These are phyloP conservation scores for Coniferiporia weirii DNA, from an alignment of 1,284 basidiomycete species.

Conservation along the genomic window DNA sequence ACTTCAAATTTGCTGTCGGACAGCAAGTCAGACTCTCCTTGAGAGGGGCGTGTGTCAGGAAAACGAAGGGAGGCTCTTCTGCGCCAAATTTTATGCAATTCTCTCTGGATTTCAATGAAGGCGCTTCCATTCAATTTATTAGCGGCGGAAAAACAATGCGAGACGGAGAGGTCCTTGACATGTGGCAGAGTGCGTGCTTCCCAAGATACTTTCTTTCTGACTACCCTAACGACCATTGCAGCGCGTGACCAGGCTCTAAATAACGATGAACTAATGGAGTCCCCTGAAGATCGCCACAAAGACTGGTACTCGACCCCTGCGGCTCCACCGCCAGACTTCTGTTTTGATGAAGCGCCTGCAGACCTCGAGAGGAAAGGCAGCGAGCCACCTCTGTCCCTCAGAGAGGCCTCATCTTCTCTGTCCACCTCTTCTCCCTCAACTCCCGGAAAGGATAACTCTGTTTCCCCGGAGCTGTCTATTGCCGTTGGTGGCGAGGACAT, in stretches of 20 bases:
- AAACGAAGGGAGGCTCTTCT: constrained; percentile 3
- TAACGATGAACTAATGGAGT: neutral
- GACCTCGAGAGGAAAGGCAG: neutral
- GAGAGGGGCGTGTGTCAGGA: neutral
- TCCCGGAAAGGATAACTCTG: neutral
- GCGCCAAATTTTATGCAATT: constrained; percentile 8
- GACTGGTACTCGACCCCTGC: constrained; percentile 13
- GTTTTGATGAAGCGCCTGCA: neutral
- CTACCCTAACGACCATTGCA: neutral
- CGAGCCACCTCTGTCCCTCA: neutral
- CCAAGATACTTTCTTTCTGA: neutral
- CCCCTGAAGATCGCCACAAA: neutral
- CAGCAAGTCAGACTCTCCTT: constrained; percentile 6
- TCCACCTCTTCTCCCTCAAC: constrained; percentile 7
- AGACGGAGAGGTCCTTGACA: constrained; percentile 9
- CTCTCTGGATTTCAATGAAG: constrained; percentile 7
- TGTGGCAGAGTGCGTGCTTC: constrained; percentile 7
- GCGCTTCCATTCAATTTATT: constrained; percentile 4
- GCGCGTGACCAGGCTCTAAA: neutral
- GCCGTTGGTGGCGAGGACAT: neutral
- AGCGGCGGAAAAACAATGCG: neutral
- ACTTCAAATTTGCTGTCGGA: constrained; percentile 4
- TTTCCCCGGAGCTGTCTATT: neutral
- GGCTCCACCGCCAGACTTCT: neutral
- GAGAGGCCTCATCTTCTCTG: neutral